Evolutionary conservation across 2,329 filamentous ascomycete species (phyloP), one percentile per base, ranked within the genome.

Genomic region (Ceratocystis alfenasii): DNA sequence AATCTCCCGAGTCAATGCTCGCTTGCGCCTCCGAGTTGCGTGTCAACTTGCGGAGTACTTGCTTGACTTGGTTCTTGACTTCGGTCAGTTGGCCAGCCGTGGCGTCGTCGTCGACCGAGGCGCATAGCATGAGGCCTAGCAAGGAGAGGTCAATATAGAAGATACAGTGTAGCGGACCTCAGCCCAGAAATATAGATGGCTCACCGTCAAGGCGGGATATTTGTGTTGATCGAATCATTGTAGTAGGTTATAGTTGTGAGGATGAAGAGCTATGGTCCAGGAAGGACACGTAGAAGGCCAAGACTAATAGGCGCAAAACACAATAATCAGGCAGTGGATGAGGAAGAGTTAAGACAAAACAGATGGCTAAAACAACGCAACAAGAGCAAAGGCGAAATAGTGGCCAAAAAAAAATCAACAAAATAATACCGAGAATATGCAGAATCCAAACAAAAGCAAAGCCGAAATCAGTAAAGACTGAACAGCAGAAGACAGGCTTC

Each of bases 151-250:
- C 28, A 33, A 30, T 33, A 36, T 33, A 30, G 55, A n/a, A 59
- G 3, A 8, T 28, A 30, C 8, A 59, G 57, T 63, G 62, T 55
- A 64, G 66, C 25, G 69, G 36, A 3, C 36, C 10, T 41, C 36
- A 41, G 36, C 36, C 36, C 36, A 41, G 10, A 41, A 15, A 4
- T 5, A 41, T 15, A 3, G 68, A 61, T 17, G 48, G 41, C 71
- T 67, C 74, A 94, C 91, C 93, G 78, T 97, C 94, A 63, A 97
- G 83, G 76, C 94, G 84, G 70, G 90, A 88, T 78, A 99, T 96
- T 78, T 96, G 90, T 64, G 93, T 99, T 72, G 92, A 94, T 75
- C 84, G 85, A 73, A 96, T 93, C 91, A 93, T 94, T 30, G 71
- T 75, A 70, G 50, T 65, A 50, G 55, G 64, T 36, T 48, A 61